Evolutionary conservation across 192 early-diverging fungal genomes (phyloP).

Genomic region (Linnemannia zychae): DNA sequence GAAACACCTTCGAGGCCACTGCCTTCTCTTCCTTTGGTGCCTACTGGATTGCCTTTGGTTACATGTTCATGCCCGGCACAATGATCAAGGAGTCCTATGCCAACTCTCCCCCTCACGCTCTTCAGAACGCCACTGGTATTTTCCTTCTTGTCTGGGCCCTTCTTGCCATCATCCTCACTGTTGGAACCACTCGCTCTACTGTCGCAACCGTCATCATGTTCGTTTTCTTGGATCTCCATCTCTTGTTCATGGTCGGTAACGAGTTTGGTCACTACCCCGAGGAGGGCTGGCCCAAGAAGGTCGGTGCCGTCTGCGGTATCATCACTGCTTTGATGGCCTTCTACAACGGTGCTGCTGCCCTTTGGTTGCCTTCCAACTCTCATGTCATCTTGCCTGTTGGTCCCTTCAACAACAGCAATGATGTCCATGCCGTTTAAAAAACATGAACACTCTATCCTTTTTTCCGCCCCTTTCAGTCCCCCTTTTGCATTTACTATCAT

Average conservation of each 20-base stretch:
- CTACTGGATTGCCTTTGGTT: conserved; percentile 76
- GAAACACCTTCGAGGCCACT: conserved; percentile 88
- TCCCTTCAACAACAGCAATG: conserved; percentile 12
- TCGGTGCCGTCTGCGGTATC: conserved; percentile 38
- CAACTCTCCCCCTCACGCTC: background rate
- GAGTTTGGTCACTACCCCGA: conserved; percentile 32
- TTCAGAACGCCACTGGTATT: conserved; percentile 64
- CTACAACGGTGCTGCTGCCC: conserved; percentile 43
- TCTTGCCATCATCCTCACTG: conserved; percentile 38
- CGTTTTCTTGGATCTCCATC: conserved; percentile 61
- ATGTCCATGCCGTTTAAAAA: conserved; percentile 19
- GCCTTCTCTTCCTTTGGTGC: conserved; percentile 75
- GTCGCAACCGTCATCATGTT: conserved; percentile 68
- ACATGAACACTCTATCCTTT: background rate
- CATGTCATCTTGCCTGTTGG: conserved; percentile 47
- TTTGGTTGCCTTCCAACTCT: conserved; percentile 43
- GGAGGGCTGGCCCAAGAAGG: conserved; percentile 9
- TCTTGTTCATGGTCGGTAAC: conserved; percentile 70
- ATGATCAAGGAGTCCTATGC: conserved; percentile 59
- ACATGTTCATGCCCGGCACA: conserved; percentile 68
- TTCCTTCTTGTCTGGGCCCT: conserved; percentile 66
- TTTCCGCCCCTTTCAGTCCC: too few relatives aligned
- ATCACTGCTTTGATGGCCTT: conserved; percentile 40
- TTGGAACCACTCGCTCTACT: conserved; percentile 41
- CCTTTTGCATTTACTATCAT: background rate